Percentiles rank a stretch among this genome's conserved stretches.
Evolutionary conservation across 139 green algal species (phyloP).

Genomic region (Dunaliella primolecta): DNA sequence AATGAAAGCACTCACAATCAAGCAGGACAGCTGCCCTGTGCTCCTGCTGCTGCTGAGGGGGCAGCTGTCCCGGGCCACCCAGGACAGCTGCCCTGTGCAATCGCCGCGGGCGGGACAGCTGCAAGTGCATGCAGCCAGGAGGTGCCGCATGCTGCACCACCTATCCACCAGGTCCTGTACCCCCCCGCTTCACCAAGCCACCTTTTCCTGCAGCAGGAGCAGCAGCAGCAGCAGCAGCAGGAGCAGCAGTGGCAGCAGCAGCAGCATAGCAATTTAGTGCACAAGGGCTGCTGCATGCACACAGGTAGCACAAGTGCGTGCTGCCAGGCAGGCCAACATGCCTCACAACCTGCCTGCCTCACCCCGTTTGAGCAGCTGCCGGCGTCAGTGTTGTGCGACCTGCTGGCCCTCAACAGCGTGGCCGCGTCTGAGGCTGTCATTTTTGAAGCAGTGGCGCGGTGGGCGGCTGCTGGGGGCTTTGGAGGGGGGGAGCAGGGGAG

Average conservation of each 20-base stretch:
- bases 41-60: too few relatives aligned
- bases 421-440: conserved; percentile 40
- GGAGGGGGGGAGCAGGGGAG: not conserved
- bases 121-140: too few relatives aligned
- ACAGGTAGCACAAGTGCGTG: too few relatives aligned
- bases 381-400: conserved; percentile 24
- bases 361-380: conserved; percentile 4
- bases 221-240: conserved; percentile 13
- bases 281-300: not conserved
- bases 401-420: conserved; percentile 29
- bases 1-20: too few relatives aligned
- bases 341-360: not conserved
- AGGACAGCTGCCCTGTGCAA: too few relatives aligned
- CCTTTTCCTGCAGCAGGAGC: not conserved
- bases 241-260: not conserved
- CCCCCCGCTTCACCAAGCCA: not conserved
- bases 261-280: conserved; percentile 1
- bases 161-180: not conserved
- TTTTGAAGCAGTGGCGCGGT: conserved; percentile 36
- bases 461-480: conserved; percentile 16
- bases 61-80: too few relatives aligned
- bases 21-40: too few relatives aligned
- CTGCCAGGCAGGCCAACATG: too few relatives aligned
- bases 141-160: too few relatives aligned
- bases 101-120: too few relatives aligned